Evolutionary conservation across 2,329 filamentous ascomycete genomes (phyloP), one percentile per base, ranked within the genome.

Genomic region (Aspergillus sp.): DNA sequence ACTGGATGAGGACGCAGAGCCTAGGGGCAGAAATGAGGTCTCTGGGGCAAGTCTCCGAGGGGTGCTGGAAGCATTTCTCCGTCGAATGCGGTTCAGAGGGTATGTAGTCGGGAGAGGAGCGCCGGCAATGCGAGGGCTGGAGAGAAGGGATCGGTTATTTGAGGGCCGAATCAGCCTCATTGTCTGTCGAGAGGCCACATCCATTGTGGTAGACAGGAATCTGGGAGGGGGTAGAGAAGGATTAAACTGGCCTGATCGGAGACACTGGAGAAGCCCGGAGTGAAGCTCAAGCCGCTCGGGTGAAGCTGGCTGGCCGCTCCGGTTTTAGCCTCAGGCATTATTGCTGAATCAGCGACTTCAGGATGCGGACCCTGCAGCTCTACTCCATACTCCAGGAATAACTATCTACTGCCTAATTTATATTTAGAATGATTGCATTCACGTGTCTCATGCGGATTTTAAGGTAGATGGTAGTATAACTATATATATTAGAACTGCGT

Each of bases 131-230:
- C 65, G 65, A 58, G 67, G 60, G 30, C 58, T 68, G 49, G 67
- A 71, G 32, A 63, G 61, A 53, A 71, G 66, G 50, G 68, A 51
- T 23, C 48, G 57, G 61, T 57, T 67, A 42, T 68, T 56, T 41
- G 65, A 62, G 57, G 68, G 67, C 63, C 68, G 69, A 53, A 77
- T 65, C 38, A 77, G 70, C 65, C 72, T 71, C 59, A 69, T 67
- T 13, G 72, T 67, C 64, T 74, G 73, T 62, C 71, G 72, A 62
- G 73, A 73, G 62, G 71, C 68, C 58, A 72, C 69, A 67, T 78
- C 75, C 76, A 78, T 78, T 23, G 52, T 73, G 64, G 44, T 15
- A 10, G 25, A 25, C 60, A 44, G 36, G 13, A n/a, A 48, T 41
- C 27, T 15, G 19, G 11, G 23, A 19, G 41, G 49, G 54, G 17